Base-by-base conservation (phyloP, 192 early-diverging fungal genomes). In the Coemansia erecta region DNA sequence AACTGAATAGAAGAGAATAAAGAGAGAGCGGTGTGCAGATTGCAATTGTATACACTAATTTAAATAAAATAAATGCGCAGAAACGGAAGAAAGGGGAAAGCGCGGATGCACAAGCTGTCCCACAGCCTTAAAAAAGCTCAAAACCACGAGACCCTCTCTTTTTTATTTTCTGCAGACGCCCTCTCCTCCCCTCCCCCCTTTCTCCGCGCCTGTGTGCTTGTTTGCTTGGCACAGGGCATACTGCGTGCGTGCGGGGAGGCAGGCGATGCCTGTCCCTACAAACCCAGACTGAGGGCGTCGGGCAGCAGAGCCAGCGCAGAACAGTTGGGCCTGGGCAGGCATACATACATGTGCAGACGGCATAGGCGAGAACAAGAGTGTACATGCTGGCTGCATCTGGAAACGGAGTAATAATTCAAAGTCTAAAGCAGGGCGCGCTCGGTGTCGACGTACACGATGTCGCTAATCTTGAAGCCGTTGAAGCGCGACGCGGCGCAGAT, bases 391-490 rank as follows among this genome's bases (percentile, higher is more conserved):
- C 9, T 18, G 11, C 17, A 8, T 21, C 10, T 21, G 17, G 2
- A 49, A 49, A 49, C 21, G 11, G 24, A 23, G 44, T 8, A 26
- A 7, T 8, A 1, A 8, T 21, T 7, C 15, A 18, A 15, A 23
- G 33, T 19, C 51, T 53, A 60, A 9, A 70, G 50, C 43, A 68
- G 56, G 22, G 37, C 44, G 40, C 50, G 55, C 63, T 82, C 68
- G 19, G 93, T 87, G 69, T 94, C 91, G 18, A 94, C 95, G 69
- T 95, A 98, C 39, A 94, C 61, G 17, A 98, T 66, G 47, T 85
- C 81, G 65, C 87, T 89, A 72, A 86, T 88, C 33, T 82, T 81
- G 85, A 98, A 98, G 10, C 92, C 90, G 63, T 93, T 93, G 75
- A 93, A 93, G 60, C 88, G 86, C 56, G 85, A 85, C 12, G 87